Evolutionary conservation across 2,329 filamentous ascomycete genomes (phyloP).

Genomic region (Aspergillus sp.): DNA sequence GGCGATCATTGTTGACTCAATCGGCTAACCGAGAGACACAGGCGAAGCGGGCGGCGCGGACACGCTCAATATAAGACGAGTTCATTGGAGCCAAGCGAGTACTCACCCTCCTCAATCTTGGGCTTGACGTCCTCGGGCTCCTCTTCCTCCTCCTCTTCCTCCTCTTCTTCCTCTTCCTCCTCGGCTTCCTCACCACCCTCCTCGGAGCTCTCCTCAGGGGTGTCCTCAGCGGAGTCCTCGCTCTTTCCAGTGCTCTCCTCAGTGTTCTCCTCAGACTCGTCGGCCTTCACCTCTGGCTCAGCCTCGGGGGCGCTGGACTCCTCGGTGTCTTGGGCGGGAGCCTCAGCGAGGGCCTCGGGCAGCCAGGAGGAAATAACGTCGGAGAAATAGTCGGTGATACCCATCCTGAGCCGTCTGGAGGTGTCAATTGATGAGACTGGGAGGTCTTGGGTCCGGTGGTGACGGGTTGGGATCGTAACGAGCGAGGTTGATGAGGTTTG

Average conservation of each 20-base stretch:
- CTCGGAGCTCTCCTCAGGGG: constrained; percentile 52
- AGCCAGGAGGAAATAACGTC: constrained; percentile 69
- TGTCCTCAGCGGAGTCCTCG: constrained; percentile 46
- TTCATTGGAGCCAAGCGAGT: not conserved
- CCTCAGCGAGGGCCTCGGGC: constrained; percentile 64
- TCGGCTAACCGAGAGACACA: not conserved
- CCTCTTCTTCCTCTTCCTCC: constrained; percentile 72
- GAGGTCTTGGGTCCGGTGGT: constrained; percentile 27
- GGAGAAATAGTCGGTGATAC: constrained; percentile 67
- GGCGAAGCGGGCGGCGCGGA: not conserved
- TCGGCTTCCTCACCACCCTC: constrained; percentile 60
- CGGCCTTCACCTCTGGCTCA: constrained; percentile 40
- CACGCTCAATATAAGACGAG: constrained; percentile 12
- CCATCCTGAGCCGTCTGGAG: constrained; percentile 54
- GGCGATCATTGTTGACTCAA: not conserved
- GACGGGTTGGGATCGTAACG: constrained; percentile 29
- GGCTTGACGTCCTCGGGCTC: constrained; percentile 86
- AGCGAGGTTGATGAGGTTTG: constrained; percentile 37
- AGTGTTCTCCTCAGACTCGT: constrained; percentile 51
- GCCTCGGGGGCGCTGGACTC: constrained; percentile 50
- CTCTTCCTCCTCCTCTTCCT: constrained; percentile 82
- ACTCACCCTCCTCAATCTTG: constrained; percentile 87
- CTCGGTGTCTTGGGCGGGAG: constrained; percentile 57
- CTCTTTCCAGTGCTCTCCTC: constrained; percentile 56
- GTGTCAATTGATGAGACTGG: constrained; percentile 39